A percentile compares a stretch with the other conserved stretches of the same genome.
Evolutionary conservation across 768 basidiomycete species (phyloP).

Genomic region (Cantharellus cinnabarinus): DNA sequence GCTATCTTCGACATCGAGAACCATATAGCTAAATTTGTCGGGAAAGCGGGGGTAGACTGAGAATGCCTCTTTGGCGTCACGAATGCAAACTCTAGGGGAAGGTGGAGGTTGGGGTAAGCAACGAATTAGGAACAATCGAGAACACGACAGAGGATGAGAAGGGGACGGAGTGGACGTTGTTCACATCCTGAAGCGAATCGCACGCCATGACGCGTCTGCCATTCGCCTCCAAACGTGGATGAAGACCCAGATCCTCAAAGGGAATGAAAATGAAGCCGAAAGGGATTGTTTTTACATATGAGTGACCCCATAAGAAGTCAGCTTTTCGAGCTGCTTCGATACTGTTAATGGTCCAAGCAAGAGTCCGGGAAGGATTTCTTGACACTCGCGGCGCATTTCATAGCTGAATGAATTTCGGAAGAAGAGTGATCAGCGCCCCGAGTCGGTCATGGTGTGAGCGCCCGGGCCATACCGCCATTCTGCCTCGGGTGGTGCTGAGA

Average conservation of each 20-base stretch:
- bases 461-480: not conserved
- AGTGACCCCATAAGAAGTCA: slow-evolving; percentile 46
- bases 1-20: slow-evolving; percentile 73
- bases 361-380: slow-evolving; percentile 72
- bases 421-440: not conserved
- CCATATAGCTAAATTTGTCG: slow-evolving; percentile 55
- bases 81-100: slow-evolving; percentile 53
- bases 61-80: slow-evolving; percentile 77
- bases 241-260: too few relatives aligned
- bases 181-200: not conserved
- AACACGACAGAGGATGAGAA: slow-evolving; percentile 1
- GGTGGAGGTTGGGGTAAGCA: not conserved
- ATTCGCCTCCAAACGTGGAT: not conserved
- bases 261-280: not conserved
- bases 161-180: not conserved
- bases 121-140: not conserved
- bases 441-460: not conserved
- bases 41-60: slow-evolving; percentile 74
- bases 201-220: not conserved
- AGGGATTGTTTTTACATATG: slow-evolving; percentile 38
- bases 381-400: slow-evolving; percentile 89
- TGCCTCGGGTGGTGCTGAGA: not conserved
- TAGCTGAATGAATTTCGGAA: slow-evolving; percentile 29
- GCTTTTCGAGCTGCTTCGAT: slow-evolving; percentile 57
- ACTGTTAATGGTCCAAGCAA: slow-evolving; percentile 75